Percentiles rank a stretch among this genome's conserved stretches.
Conservation (phyloP, 495 filamentous ascomycete species). For the Pseudomonodictys pantanalensis region DNA sequence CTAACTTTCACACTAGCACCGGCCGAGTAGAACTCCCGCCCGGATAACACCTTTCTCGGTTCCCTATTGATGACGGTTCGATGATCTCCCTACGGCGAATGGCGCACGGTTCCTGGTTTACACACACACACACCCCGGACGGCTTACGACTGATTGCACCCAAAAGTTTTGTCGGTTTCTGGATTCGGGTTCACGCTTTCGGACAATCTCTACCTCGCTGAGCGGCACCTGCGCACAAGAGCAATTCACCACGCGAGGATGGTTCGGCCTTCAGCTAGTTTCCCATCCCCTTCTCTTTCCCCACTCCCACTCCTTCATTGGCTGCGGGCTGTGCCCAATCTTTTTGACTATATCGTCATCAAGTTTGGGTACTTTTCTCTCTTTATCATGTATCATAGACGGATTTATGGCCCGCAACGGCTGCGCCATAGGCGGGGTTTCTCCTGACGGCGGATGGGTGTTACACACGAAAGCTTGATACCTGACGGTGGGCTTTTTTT, state of each 20-base stretch:
- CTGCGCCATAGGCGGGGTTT: background rate
- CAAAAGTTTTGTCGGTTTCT: slow-evolving; percentile 26
- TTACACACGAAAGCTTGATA: background rate
- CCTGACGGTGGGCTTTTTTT: background rate
- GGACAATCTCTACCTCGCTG: background rate
- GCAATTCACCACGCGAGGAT: background rate
- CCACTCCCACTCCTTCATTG: slow-evolving; percentile 24
- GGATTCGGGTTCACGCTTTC: background rate
- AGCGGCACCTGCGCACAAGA: background rate
- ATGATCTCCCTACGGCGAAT: slow-evolving; percentile 28
- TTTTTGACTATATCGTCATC: background rate
- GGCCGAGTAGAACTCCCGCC: background rate
- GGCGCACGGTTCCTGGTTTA: slow-evolving; percentile 30
- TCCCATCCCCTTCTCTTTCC: slow-evolving; percentile 3
- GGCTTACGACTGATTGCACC: slow-evolving; percentile 27
- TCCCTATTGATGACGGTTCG: background rate
- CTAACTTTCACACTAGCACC: slow-evolving; percentile 5
- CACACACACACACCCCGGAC: slow-evolving; percentile 11
- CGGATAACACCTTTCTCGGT: background rate
- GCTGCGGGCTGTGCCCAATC: background rate
- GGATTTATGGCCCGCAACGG: background rate
- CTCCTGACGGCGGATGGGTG: background rate
- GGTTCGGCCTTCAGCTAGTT: slow-evolving; percentile 17
- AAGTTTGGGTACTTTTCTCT: background rate
- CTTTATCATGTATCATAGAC: slow-evolving; percentile 7